Base-by-base conservation (phyloP, 1,284 basidiomycete genomes). In the Cryptococcus sp. region DNA sequence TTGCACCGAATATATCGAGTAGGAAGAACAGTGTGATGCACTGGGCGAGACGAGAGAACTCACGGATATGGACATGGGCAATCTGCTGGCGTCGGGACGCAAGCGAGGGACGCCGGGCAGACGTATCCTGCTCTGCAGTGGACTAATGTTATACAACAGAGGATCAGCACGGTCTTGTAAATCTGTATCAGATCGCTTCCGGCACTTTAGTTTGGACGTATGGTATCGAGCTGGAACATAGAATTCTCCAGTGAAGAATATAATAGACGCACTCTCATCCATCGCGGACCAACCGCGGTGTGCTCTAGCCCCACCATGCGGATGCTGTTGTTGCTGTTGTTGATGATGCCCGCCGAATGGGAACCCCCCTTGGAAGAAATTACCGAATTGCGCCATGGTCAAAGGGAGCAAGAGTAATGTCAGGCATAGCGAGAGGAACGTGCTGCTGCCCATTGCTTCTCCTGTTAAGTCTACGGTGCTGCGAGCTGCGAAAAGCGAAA, bases 1-100 rank as follows among this genome's bases (percentile, higher is more conserved):
- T 53, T 11, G n/a, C 20, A 53, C n/a, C 22, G 22, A 19, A 3
- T 40, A 3, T 40, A 3, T 10, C 19, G 6, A 46, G 25, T 17
- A 46, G 23, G 20, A 16, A 22, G 16, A 5, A 1, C 16, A 34
- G 19, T 22, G 26, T 34, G 15, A 47, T 37, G 2, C 3, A 41
- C 1, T 46, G 11, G 40, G 23, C 16, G 26, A 26, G 1, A 41
- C 19, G 29, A 13, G n/a, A n/a, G 38, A 39, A 68, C 75, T 64
- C 51, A 77, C 75, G 74, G 72, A 55, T 77, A 76, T 5, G 74
- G 73, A 59, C 75, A 77, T 16, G 75, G 75, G 54, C 75, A 77
- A 56, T 75, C 74, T 5, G 73, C 72, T 3, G 75, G 75, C 0
- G 74, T 75, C n/a, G 75, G 71, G 1, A 77, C 74, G 52, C 75